Base-by-base conservation (phyloP, 1,139 yeast species). In the Saccharomyces hybrid region DNA sequence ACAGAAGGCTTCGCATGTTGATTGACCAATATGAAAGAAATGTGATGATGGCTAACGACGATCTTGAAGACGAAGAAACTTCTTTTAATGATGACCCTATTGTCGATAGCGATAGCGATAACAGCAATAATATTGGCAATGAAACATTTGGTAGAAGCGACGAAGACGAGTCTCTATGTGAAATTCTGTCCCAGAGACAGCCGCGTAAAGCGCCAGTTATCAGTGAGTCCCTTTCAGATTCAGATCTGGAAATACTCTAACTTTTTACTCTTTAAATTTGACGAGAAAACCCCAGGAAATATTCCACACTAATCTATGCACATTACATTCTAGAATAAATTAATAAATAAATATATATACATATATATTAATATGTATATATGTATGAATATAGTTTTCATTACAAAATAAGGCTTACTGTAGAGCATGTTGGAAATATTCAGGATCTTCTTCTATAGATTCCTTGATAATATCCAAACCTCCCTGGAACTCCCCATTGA, bases 391-490 rank as follows among this genome's bases (percentile, higher is more conserved):
- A 32, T n/a, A 32, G n/a, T 8, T 32, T n/a, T 5, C 16, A 7
- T 9, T n/a, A 32, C 16, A n/a, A 6, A 8, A n/a, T 32, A 7
- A 7, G 5, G 6, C 38, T n/a, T 32, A 32, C 38, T 32, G 38
- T 14, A 32, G 38, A 32, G 93, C 84, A 62, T 78, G 81, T 64
- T 86, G 84, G 68, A 91, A 93, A 71, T 86, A 91, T 55, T 88
- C 82, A 28, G 93, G 87, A 69, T 91, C 97, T 58, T 91, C 98
- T 66, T 88, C 95, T 54, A 93, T 75, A 58, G 84, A 83, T 71
- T 93, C 99, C 76, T 90, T 90, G 55, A 93, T 83, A 63, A 93
- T 91, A 73, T 93, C 99, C 66, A 93, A 80, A 16, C 99, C 99
- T 64, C 99, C 99, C 73, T 90, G 97, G 68, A 93, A 88, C 68